Base-by-base conservation (phyloP, 2,329 filamentous ascomycete genomes). In the Sarocladium oryzae region DNA sequence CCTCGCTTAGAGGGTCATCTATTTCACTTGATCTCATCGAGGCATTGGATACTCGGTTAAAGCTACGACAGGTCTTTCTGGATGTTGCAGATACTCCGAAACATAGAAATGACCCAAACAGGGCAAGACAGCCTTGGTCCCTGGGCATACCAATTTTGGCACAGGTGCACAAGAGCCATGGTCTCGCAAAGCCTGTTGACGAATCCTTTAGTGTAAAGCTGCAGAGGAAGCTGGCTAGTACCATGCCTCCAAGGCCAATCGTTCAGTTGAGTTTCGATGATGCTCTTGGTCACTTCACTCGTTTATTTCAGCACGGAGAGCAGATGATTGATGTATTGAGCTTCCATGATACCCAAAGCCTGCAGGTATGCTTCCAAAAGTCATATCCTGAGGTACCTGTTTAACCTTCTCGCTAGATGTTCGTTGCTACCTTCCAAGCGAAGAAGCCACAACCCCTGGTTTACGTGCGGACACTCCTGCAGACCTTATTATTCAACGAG, bases 201-300 rank as follows among this genome's bases (percentile, higher is more conserved):
- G 83, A 84, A n/a, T 83, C 91, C 0, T 97, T 96, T 65, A 96
- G 89, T 59, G 81, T 82, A 21, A 95, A 96, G 63, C 78, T 97
- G 33, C 93, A 99, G 63, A 81, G 91, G n/a, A 86, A 86, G 56
- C 75, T 99, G 28, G 91, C 93, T 1, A 96, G 90, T 58, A 96
- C 90, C 1, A 91, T 96, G 60, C 93, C 93, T 3, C 93, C 93
- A 7, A 81, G 92, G 8, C 91, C 92, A 0, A 92, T 96, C 59
- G 88, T 96, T 10, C 78, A 89, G 50, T 73, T 91, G 2, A 81
- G 79, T 23, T 86, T 88, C 58, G 79, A 84, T 13, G 84, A 89
- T 59, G 87, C 90, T 0, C 79, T 86, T 56, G 70, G 70, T 18
- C 84, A 88, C 58, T 75, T 96, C 55, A 77, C 77, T 52, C 80